phyloP scores from a whole-genome alignment of 2,329 filamentous ascomycete genomes.

The Chaetomium sp. region DNA sequence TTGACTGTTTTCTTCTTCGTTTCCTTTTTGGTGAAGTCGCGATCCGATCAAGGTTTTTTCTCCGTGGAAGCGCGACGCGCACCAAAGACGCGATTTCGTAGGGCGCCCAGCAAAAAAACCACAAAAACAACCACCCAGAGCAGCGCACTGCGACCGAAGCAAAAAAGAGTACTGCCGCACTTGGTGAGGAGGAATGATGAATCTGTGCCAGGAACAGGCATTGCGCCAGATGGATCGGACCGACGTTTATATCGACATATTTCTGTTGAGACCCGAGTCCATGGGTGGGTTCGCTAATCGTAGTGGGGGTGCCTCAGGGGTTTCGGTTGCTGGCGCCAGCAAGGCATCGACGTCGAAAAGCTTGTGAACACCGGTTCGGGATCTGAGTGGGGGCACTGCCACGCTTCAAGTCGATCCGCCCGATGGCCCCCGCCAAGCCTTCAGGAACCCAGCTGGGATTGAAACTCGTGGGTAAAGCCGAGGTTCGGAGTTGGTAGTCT shows the following conservation, averaged over 20 bases:
- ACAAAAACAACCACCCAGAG: conserved; percentile 48
- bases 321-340: background rate
- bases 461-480: conserved; percentile 14
- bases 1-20: conserved; percentile 11
- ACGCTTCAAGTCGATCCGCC: background rate
- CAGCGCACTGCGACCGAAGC: conserved; percentile 44
- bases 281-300: background rate
- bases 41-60: background rate
- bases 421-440: background rate
- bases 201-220: conserved; percentile 23
- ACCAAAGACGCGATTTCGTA: conserved; percentile 38
- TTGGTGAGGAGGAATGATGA: conserved; percentile 39
- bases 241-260: conserved; percentile 16
- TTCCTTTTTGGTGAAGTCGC: background rate
- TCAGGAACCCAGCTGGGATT: background rate
- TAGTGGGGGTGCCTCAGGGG: background rate
- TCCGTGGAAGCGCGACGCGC: background rate
- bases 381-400: background rate
- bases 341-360: background rate
- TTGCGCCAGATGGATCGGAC: conserved; percentile 20
- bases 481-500: conserved; percentile 14
- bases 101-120: conserved; percentile 41
- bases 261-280: conserved; percentile 2
- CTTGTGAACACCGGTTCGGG: conserved; percentile 10
- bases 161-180: conserved; percentile 49